Evolutionary conservation across 192 early-diverging fungal species (phyloP).

Genomic region (Umbelopsis vinacea): DNA sequence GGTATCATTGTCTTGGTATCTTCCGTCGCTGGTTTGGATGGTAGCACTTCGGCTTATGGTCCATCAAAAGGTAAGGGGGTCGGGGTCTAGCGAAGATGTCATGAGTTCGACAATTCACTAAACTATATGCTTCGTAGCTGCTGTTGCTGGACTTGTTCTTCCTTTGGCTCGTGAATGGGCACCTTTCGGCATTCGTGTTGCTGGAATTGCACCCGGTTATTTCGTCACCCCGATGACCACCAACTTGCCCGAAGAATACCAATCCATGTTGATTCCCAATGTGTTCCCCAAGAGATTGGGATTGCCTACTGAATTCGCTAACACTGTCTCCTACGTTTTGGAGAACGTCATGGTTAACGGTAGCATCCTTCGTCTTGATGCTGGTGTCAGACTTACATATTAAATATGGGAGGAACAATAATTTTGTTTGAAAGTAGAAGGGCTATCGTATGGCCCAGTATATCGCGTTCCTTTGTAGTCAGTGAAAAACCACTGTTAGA

Average conservation of each 20-base stretch:
- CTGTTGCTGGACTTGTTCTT: constrained; percentile 49
- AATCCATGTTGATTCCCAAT: too few relatives aligned
- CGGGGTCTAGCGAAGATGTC: too few relatives aligned
- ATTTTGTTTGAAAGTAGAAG: too few relatives aligned
- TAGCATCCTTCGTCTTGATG: constrained; percentile 50
- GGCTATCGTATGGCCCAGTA: too few relatives aligned
- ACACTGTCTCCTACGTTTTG: constrained; percentile 44
- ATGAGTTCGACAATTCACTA: neutral
- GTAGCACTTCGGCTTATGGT: constrained; percentile 54
- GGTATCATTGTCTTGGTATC: constrained; percentile 58
- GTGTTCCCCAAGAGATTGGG: constrained; percentile 29
- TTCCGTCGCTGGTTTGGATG: constrained; percentile 54
- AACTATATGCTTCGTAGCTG: constrained; percentile 40
- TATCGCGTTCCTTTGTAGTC: too few relatives aligned
- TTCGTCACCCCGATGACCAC: too few relatives aligned
- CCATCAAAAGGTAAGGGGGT: constrained; percentile 32
- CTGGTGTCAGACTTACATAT: constrained; percentile 31
- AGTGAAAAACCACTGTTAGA: too few relatives aligned
- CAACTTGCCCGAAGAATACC: too few relatives aligned
- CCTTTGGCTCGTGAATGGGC: constrained; percentile 55
- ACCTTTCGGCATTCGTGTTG: constrained; percentile 43
- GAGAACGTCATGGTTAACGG: constrained; percentile 55
- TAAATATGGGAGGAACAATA: too few relatives aligned
- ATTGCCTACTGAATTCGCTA: constrained; percentile 49
- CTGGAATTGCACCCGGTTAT: constrained; percentile 38